These are phyloP conservation scores for Hypoxylon sp. DNA, from an alignment of 2,329 filamentous ascomycete genomes.

Conservation along the genomic window DNA sequence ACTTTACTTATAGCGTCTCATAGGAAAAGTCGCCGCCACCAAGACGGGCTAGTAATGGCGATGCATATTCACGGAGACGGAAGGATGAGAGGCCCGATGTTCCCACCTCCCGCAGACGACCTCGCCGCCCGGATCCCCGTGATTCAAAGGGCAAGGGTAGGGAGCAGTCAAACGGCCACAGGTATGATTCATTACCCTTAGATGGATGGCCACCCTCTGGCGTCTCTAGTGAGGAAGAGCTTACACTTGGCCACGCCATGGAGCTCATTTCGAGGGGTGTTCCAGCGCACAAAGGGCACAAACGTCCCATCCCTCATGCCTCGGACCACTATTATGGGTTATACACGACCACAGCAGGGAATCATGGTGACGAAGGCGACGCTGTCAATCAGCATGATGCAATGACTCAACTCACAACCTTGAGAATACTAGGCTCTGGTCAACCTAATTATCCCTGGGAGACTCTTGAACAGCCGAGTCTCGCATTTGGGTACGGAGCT, in stretches of 20 bases:
- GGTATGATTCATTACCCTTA: conserved; percentile 57
- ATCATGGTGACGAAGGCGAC: conserved; percentile 59
- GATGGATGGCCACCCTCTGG: conserved; percentile 72
- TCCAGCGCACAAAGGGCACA: conserved; percentile 69
- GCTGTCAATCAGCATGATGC: conserved; percentile 66
- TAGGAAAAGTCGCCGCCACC: conserved; percentile 53
- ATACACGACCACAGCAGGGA: conserved; percentile 67
- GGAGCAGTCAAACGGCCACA: conserved; percentile 53
- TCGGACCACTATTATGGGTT: conserved; percentile 70
- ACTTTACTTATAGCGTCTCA: conserved; percentile 40
- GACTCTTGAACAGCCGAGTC: conserved; percentile 81
- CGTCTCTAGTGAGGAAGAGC: conserved; percentile 63
- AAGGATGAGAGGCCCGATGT: conserved; percentile 42
- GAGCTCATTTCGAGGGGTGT: conserved; percentile 72
- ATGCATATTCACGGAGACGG: conserved; percentile 51
- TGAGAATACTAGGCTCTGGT: conserved; percentile 61
- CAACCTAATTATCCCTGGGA: conserved; percentile 72
- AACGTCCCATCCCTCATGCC: conserved; percentile 67
- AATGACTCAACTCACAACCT: conserved; percentile 72
- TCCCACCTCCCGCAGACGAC: conserved; percentile 58
- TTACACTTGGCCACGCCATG: conserved; percentile 68
- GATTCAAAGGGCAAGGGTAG: conserved; percentile 59
- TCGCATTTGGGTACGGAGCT: conserved; percentile 75
- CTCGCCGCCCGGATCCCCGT: conserved; percentile 58
- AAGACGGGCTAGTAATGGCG: conserved; percentile 56